Evolutionary conservation across 805 yeast genomes (phyloP).

Genomic region (Scheffersomyces ergatensis): DNA sequence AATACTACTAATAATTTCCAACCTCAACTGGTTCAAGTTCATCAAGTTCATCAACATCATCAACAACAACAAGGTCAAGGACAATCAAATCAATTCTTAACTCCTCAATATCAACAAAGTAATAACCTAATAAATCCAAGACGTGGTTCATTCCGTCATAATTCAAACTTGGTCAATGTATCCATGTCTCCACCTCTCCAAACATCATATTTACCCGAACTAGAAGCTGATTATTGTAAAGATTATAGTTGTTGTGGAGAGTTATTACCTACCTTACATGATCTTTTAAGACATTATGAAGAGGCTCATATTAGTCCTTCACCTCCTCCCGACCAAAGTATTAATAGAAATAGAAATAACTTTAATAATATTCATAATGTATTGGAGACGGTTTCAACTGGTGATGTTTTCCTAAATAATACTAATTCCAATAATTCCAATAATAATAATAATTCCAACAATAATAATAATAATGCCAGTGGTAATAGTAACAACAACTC

Average conservation of each 20-base stretch:
- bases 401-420: constrained; percentile 76
- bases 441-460: constrained; percentile 29
- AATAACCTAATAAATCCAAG: constrained; percentile 29
- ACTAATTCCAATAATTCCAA: constrained; percentile 24
- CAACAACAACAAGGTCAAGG: background rate
- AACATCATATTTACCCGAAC: constrained; percentile 82
- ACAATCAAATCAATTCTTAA: constrained; percentile 5
- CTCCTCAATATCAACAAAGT: constrained; percentile 4
- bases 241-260: constrained; percentile 97
- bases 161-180: constrained; percentile 6
- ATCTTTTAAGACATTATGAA: constrained; percentile 89
- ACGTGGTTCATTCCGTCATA: constrained; percentile 34
- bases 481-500: no score
- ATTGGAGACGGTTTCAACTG: constrained; percentile 88
- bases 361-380: constrained; percentile 51
- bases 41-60: background rate
- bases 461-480: constrained; percentile 16
- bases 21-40: constrained; percentile 8
- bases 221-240: constrained; percentile 94
- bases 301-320: constrained; percentile 82
- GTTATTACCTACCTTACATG: constrained; percentile 88
- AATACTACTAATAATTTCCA: constrained; percentile 12
- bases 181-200: constrained; percentile 63
- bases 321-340: constrained; percentile 39
- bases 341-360: constrained; percentile 31